Evolutionary conservation across 2,329 filamentous ascomycete species (phyloP), one percentile per base, ranked within the genome.

Genomic region (Scolecobasidium constrictum): DNA sequence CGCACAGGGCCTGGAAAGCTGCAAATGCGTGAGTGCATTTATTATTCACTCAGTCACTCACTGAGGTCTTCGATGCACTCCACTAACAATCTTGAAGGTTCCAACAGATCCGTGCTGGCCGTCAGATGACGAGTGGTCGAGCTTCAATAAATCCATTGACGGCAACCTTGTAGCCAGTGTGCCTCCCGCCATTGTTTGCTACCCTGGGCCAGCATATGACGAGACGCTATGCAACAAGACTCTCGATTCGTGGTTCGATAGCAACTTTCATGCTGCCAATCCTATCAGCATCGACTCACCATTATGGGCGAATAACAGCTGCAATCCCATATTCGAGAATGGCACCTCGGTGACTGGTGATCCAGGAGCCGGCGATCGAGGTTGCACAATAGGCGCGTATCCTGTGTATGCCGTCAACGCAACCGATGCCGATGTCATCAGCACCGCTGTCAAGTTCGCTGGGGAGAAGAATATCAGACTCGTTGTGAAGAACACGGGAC

Each of bases 371-470:
- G 35, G 36, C 18, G n/a, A 15, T 11, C 21, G 35, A 15, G 31
- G 31, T n/a, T 47, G 46, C 23, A 31, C 39, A 15, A 13, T 31
- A 4, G 40, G 44, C n/a, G 17, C 28, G 4, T 26, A 63, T 48
- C 65, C 67, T 0, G 49, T 54, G 3, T 71, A 69, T 41, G 59
- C 63, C 0, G 56, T 72, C 17, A 60, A 64, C 12, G 63, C 56
- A 1, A 60, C 54, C 17, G 66, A 55, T 16, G 65, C 68, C 0
- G 31, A 13, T 9, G 34, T 47, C 16, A 28, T 46, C 11, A n/a
- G 13, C 7, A 17, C 17, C 4, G 45, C 45, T 5, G 37, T 47
- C 3, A 26, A 38, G 15, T 47, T 35, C 17, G 45, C 45, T 5
- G 21, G 16, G 11, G 12, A 33, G 15, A 35, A 19, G 13, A 42